Percentiles rank a stretch among this genome's conserved stretches.
phyloP scores from a whole-genome alignment of 2,329 filamentous ascomycete genomes.

The Claviceps paspali region DNA sequence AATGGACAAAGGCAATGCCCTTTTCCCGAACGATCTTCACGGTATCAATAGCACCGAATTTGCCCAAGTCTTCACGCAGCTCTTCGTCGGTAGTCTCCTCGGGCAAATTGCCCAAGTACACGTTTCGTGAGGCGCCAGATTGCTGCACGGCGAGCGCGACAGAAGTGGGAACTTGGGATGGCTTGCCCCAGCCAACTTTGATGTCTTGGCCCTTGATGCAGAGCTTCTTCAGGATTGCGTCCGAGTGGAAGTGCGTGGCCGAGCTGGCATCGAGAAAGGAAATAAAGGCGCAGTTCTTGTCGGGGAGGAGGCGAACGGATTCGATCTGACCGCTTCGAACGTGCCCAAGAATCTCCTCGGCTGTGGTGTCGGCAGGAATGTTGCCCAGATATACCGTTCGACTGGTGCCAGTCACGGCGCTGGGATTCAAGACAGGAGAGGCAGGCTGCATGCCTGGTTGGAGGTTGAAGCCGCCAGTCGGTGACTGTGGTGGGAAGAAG shows the following conservation, averaged over 20 bases:
- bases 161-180: slow-evolving; percentile 92
- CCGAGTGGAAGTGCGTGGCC: slow-evolving; percentile 96
- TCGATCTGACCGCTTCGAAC: slow-evolving; percentile 97
- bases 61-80: slow-evolving; percentile 83
- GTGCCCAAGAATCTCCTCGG: slow-evolving; percentile 91
- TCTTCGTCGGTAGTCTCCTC: slow-evolving; percentile 88
- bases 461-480: slow-evolving; percentile 56
- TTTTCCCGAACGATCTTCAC: slow-evolving; percentile 97
- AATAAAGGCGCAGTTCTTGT: slow-evolving; percentile 99
- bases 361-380: slow-evolving; percentile 92
- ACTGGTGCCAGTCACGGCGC: slow-evolving; percentile 77
- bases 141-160: slow-evolving; percentile 96
- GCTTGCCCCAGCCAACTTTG: slow-evolving; percentile 99
- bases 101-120: slow-evolving; percentile 85
- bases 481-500: slow-evolving; percentile 80
- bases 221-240: slow-evolving; percentile 98
- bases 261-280: slow-evolving; percentile 97
- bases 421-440: slow-evolving; percentile 63
- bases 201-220: slow-evolving; percentile 98
- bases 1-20: slow-evolving; percentile 94
- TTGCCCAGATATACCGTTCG: slow-evolving; percentile 95
- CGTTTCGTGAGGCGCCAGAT: slow-evolving; percentile 89
- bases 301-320: slow-evolving; percentile 88
- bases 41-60: slow-evolving; percentile 92
- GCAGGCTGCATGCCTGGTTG: slow-evolving; percentile 45